Conservation (phyloP, 768 basidiomycete species). For the Macrolepiota albuminosa region DNA sequence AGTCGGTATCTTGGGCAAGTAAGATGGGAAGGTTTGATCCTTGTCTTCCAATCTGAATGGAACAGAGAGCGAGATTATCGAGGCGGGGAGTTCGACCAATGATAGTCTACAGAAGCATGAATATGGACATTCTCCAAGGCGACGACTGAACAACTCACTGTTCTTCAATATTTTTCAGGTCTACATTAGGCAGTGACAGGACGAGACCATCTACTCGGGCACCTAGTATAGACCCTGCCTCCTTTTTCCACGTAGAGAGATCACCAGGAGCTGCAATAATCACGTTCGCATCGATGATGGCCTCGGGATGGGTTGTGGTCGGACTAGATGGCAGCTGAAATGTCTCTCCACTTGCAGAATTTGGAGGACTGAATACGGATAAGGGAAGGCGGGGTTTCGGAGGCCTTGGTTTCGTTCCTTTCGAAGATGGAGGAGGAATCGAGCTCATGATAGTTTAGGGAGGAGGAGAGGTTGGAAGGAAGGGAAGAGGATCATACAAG, state of each 20-base stretch:
- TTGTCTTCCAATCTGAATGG: constrained; percentile 57
- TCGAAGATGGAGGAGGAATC: constrained; percentile 29
- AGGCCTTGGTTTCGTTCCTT: constrained; percentile 45
- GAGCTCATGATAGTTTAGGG: constrained; percentile 5
- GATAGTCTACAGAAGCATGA: constrained; percentile 7
- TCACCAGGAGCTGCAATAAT: constrained; percentile 36
- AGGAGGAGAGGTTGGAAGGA: not conserved
- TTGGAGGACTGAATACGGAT: constrained; percentile 73
- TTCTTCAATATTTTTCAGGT: constrained; percentile 38
- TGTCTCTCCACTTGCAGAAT: constrained; percentile 57
- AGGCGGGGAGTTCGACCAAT: constrained; percentile 14
- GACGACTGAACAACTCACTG: constrained; percentile 35
- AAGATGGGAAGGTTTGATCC: constrained; percentile 32
- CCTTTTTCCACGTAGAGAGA: constrained; percentile 47
- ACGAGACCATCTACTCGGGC: constrained; percentile 53
- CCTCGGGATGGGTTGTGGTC: constrained; percentile 55
- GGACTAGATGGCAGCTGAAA: constrained; percentile 72
- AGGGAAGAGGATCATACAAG: not conserved
- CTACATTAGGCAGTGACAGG: constrained; percentile 40
- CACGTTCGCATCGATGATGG: constrained; percentile 68
- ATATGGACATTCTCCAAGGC: not conserved
- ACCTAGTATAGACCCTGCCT: constrained; percentile 41
- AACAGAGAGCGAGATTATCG: constrained; percentile 52
- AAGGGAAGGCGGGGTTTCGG: constrained; percentile 67
- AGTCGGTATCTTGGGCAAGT: constrained; percentile 38